A percentile compares a stretch with the other conserved stretches of the same genome.
These are phyloP conservation scores for Amesomyces nigricolor DNA, from an alignment of 2,329 filamentous ascomycete genomes.

Conservation along the genomic window DNA sequence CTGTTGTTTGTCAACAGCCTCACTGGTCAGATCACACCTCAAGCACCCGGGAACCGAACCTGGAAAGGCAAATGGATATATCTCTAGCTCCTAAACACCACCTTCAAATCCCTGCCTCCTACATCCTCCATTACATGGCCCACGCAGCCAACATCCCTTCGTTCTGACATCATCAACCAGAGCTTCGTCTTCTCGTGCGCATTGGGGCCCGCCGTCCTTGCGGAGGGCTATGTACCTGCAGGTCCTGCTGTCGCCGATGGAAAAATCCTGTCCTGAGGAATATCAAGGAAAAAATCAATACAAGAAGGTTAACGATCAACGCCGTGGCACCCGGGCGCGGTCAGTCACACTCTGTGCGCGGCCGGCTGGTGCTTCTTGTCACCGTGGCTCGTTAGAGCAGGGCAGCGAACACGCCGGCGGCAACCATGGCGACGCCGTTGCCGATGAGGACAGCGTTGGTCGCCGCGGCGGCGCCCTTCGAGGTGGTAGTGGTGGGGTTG, in stretches of 20 bases:
- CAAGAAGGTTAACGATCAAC: conserved; percentile 22
- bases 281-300: conserved; percentile 21
- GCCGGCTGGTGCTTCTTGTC: neutral
- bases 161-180: conserved; percentile 19
- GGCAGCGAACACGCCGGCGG: conserved; percentile 47
- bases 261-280: conserved; percentile 23
- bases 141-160: conserved; percentile 11
- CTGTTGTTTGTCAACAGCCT: neutral
- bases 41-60: neutral
- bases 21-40: neutral
- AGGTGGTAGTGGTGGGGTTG: conserved; percentile 21
- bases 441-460: conserved; percentile 34
- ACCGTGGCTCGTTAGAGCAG: conserved; percentile 36
- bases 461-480: conserved; percentile 25
- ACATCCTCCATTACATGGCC: conserved; percentile 8
- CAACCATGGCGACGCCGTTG: conserved; percentile 45
- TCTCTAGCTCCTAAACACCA: conserved; percentile 11
- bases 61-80: conserved; percentile 19
- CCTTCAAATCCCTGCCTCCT: neutral
- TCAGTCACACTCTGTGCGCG: conserved; percentile 2
- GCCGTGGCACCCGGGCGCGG: neutral
- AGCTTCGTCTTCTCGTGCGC: conserved; percentile 22
- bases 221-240: conserved; percentile 20
- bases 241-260: conserved; percentile 18
- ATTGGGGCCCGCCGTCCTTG: conserved; percentile 14